Percentiles rank a stretch among this genome's conserved stretches.
Evolutionary conservation across 805 yeast genomes (phyloP).

Genomic region (Saturnispora bothae): DNA sequence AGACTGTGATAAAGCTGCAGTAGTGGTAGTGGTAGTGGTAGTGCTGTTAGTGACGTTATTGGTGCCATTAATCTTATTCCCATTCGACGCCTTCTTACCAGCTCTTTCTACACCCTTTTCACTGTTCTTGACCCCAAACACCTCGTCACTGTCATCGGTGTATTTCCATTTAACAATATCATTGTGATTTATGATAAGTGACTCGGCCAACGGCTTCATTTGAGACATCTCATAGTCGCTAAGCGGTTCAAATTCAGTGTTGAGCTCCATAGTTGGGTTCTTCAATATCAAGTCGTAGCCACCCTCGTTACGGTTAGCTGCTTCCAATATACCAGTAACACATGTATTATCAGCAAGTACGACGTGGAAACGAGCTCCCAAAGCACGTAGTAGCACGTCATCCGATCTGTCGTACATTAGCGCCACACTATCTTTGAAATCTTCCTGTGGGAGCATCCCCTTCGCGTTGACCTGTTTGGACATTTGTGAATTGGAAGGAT

Average conservation of each 20-base stretch:
- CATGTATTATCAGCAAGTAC: constrained; percentile 39
- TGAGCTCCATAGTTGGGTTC: constrained; percentile 35
- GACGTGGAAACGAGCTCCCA: constrained; percentile 48
- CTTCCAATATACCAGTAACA: constrained; percentile 47
- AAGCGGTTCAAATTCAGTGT: constrained; percentile 32
- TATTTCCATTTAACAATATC: background rate
- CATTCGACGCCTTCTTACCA: too few relatives aligned
- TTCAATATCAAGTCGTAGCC: constrained; percentile 43
- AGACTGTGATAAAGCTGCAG: too few relatives aligned
- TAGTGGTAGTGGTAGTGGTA: too few relatives aligned
- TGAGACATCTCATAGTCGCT: constrained; percentile 20
- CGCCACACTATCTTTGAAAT: constrained; percentile 22
- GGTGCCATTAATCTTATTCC: too few relatives aligned
- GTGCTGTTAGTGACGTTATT: too few relatives aligned
- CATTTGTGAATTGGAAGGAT: too few relatives aligned
- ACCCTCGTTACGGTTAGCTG: constrained; percentile 34
- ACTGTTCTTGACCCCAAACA: too few relatives aligned
- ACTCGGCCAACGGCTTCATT: constrained; percentile 9
- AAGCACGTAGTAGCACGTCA: constrained; percentile 44
- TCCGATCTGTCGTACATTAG: constrained; percentile 46
- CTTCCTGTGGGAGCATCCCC: constrained; percentile 15
- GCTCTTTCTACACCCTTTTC: too few relatives aligned
- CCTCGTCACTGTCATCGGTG: too few relatives aligned
- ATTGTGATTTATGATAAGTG: constrained; percentile 9
- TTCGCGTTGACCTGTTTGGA: too few relatives aligned